These are phyloP conservation scores for Globisporangium polare DNA, from an alignment of 352 stramenopile species.

Conservation along the genomic window DNA sequence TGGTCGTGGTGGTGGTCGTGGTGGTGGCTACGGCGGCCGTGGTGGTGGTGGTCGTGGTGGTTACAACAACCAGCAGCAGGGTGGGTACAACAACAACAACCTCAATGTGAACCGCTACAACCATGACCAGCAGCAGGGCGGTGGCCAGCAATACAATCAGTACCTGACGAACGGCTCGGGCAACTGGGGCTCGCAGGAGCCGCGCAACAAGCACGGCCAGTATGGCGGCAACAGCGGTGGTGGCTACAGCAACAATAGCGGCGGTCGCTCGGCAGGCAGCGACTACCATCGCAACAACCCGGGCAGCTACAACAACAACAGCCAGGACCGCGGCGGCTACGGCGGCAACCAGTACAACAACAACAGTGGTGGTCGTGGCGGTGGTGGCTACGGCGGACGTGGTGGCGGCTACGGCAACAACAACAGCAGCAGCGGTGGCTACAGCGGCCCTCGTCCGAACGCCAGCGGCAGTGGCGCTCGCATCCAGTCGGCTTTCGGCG, in stretches of 20 bases:
- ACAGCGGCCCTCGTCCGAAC: constrained; percentile 6
- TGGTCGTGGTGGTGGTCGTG: constrained; percentile 21
- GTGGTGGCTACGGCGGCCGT: constrained; percentile 13
- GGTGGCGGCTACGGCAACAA: constrained; percentile 16
- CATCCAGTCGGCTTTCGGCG: constrained; percentile 63
- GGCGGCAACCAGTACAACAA: constrained; percentile 26
- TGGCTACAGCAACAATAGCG: constrained; percentile 23
- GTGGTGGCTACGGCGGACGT: constrained; percentile 15
- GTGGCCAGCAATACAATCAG: constrained; percentile 57
- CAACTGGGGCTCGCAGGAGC: constrained; percentile 79
- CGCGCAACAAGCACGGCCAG: constrained; percentile 67
- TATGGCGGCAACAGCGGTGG: constrained; percentile 33
- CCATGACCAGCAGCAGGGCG: constrained; percentile 24
- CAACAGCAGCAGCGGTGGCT: constrained; percentile 22
- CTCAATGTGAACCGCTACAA: constrained; percentile 62
- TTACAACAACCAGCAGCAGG: constrained; percentile 31
- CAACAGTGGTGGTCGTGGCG: constrained; percentile 20
- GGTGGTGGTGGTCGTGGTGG: constrained; percentile 20
- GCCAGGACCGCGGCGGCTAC: constrained; percentile 14
- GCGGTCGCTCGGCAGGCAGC: constrained; percentile 14
- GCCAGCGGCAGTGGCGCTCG: constrained; percentile 26
- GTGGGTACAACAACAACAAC: constrained; percentile 52
- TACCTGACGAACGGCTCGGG: constrained; percentile 70
- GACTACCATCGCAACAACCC: constrained; percentile 22
- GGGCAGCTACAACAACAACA: constrained; percentile 24